A percentile compares a stretch with the other conserved stretches of the same genome.
phyloP scores from a whole-genome alignment of 148 eudicot genomes.

The Fallopia convolvulus region DNA sequence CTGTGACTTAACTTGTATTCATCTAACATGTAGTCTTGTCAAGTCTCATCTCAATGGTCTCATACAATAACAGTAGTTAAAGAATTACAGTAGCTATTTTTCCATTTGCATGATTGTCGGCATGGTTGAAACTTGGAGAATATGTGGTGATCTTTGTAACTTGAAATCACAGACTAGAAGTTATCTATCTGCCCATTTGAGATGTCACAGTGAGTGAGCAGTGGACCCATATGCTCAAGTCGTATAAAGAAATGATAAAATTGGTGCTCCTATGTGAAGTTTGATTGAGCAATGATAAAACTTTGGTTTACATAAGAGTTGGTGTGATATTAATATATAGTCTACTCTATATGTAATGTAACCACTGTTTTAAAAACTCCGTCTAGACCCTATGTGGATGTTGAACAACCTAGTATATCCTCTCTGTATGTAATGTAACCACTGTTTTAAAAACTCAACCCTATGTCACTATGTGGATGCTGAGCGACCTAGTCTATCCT shows the following conservation, averaged over 20 bases:
- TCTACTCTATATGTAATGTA: no score
- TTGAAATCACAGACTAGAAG: not conserved
- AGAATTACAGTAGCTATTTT: not conserved
- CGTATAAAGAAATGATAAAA: not conserved
- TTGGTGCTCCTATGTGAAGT: no score
- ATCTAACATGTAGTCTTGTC: slow-evolving; percentile 3
- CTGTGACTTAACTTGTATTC: slow-evolving; percentile 6
- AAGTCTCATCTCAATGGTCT: not conserved
- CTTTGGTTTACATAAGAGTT: not conserved
- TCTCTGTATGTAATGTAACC: no score
- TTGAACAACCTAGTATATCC: no score
- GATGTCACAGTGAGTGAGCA: not conserved
- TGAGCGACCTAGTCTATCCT: no score
- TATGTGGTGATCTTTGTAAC: not conserved
- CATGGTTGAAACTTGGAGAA: not conserved
- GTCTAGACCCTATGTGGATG: no score
- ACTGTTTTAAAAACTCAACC: no score
- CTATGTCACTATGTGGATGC: no score
- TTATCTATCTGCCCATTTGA: not conserved
- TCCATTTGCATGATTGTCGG: not conserved
- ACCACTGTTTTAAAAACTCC: no score
- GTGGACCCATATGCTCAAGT: not conserved
- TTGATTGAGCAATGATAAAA: not conserved
- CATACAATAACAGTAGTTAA: not conserved
- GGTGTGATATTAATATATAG: not conserved